Conservation (phyloP, 345 rosid genomes). For the Sisymbrium altissimum region DNA sequence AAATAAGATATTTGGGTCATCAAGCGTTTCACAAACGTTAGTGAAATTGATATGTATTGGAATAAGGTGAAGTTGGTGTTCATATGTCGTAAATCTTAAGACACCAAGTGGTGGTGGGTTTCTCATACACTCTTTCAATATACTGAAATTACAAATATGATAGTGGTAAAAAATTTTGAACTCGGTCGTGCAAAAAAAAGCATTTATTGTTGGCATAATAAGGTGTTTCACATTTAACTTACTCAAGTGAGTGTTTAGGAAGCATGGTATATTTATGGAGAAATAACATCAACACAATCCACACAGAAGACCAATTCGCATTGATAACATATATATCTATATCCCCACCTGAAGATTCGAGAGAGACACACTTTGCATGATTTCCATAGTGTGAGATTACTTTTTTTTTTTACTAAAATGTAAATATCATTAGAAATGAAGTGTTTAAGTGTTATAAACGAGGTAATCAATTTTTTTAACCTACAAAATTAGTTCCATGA, state of each 20-base stretch:
- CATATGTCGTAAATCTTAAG: background rate
- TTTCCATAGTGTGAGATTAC: too few species aligned
- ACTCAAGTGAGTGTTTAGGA: conserved; percentile 6
- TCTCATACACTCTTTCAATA: background rate
- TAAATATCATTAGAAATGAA: too few species aligned
- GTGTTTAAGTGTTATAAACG: too few species aligned
- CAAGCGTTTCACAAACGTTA: too few species aligned
- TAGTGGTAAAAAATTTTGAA: background rate
- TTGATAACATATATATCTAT: background rate
- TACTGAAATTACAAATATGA: background rate
- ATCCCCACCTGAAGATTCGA: too few species aligned
- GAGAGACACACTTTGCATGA: background rate
- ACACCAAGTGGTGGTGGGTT: background rate
- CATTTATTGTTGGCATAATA: background rate
- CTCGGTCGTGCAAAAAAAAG: background rate
- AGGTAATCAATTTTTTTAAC: too few species aligned
- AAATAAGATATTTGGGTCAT: too few species aligned
- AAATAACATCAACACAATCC: background rate
- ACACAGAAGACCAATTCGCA: background rate
- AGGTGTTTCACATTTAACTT: background rate
- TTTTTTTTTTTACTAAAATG: too few species aligned
- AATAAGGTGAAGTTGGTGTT: background rate
- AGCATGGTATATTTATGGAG: background rate
- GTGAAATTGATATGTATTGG: too few species aligned
- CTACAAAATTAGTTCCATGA: too few species aligned